These are phyloP conservation scores for Ilex aquifolium DNA, from an alignment of 257 asterid genomes.

Conservation along the genomic window DNA sequence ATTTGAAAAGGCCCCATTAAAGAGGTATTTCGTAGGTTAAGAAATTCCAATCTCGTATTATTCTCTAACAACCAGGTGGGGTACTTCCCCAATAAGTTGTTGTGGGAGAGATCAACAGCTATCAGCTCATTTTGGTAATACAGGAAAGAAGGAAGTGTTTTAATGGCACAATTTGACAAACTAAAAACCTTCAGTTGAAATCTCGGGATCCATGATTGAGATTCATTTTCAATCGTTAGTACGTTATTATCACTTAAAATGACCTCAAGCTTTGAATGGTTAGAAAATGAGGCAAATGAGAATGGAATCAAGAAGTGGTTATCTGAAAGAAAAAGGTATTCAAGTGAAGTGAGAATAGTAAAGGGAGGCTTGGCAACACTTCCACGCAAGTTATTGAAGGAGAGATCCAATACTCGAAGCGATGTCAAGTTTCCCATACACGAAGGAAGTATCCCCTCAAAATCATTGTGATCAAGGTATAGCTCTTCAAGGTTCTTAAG, in stretches of 20 bases:
- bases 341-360: conserved; percentile 5
- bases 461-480: too few species aligned
- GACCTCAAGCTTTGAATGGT: too few species aligned
- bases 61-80: conserved; percentile 15
- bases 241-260: not conserved
- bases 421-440: too few species aligned
- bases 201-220: not conserved
- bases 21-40: conserved; percentile 5
- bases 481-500: too few species aligned
- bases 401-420: too few species aligned
- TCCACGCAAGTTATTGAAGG: too few species aligned
- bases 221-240: not conserved
- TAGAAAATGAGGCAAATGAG: conserved; percentile 7
- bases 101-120: not conserved
- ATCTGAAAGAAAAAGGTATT: not conserved
- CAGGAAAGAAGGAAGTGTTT: conserved; percentile 4
- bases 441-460: too few species aligned
- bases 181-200: too few species aligned
- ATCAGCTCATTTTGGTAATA: conserved; percentile 2
- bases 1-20: conserved; percentile 2
- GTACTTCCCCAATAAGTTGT: conserved; percentile 5
- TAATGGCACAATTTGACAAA: not conserved
- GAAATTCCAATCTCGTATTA: conserved; percentile 3
- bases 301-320: conserved; percentile 5
- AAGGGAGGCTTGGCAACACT: too few species aligned